Conservation (phyloP, 805 yeast species). For the Cyberlindnera japonica region DNA sequence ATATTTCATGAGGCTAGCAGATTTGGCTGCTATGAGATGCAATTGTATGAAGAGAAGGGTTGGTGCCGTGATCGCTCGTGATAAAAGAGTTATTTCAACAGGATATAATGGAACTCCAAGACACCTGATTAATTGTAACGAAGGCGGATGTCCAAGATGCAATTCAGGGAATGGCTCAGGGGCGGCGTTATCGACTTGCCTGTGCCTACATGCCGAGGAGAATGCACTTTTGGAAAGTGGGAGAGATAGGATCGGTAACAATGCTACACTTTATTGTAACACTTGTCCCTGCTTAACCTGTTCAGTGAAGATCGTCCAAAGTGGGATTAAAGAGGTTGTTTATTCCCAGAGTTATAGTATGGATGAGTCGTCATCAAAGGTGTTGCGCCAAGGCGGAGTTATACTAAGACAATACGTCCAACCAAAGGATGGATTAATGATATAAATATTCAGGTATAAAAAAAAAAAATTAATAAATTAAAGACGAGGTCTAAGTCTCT, state of each 20-base stretch:
- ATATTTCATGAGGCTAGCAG: constrained; percentile 91
- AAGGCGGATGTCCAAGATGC: constrained; percentile 93
- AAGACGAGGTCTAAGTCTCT: constrained; percentile 31
- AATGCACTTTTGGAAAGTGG: constrained; percentile 95
- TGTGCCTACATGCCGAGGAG: constrained; percentile 96
- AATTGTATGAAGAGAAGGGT: constrained; percentile 98
- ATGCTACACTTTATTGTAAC: constrained; percentile 79
- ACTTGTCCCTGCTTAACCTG: constrained; percentile 98
- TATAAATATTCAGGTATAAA: not conserved
- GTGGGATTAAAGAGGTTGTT: constrained; percentile 88
- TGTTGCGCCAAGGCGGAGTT: constrained; percentile 73
- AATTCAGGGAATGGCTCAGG: constrained; percentile 66
- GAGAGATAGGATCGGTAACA: constrained; percentile 68
- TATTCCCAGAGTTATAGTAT: constrained; percentile 89
- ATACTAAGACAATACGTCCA: constrained; percentile 55
- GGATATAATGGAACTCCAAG: constrained; percentile 98
- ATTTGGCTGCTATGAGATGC: constrained; percentile 85
- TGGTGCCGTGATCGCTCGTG: constrained; percentile 91
- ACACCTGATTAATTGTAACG: constrained; percentile 81
- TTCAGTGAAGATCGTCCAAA: constrained; percentile 89
- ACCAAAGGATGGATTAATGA: constrained; percentile 23
- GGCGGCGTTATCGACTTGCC: constrained; percentile 69
- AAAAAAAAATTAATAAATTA: not conserved
- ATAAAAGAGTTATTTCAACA: constrained; percentile 84
- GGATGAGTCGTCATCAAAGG: constrained; percentile 75